Evolutionary conservation across 2,329 filamentous ascomycete genomes (phyloP).

Genomic region (Ophiocordyceps unilateralis): DNA sequence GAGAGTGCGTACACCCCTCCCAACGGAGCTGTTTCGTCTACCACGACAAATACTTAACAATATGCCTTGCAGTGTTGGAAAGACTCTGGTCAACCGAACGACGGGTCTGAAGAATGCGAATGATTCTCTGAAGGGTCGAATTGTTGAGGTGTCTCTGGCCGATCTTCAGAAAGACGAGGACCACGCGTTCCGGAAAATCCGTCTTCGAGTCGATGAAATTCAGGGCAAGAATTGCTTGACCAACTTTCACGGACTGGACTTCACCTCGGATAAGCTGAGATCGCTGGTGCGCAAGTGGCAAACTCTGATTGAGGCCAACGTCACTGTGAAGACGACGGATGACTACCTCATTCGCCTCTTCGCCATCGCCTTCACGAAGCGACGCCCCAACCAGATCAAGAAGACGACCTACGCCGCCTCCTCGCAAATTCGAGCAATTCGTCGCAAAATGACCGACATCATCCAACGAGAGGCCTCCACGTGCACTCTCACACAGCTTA

Average conservation of each 20-base stretch:
- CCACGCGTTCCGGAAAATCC: constrained; percentile 98
- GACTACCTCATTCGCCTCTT: constrained; percentile 99
- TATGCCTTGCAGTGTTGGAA: constrained; percentile 65
- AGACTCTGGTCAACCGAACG: constrained; percentile 98
- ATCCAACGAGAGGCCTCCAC: constrained; percentile 88
- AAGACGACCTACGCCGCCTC: constrained; percentile 98
- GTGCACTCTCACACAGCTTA: constrained; percentile 92
- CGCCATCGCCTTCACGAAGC: constrained; percentile 98
- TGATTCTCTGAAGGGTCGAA: constrained; percentile 95
- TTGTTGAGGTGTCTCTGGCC: constrained; percentile 96
- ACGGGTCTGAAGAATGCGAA: constrained; percentile 99
- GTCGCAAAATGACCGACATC: constrained; percentile 99
- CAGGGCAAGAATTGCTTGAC: constrained; percentile 99
- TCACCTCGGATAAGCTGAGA: constrained; percentile 99
- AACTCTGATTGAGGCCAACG: constrained; percentile 96
- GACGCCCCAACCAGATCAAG: constrained; percentile 98
- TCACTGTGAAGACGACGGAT: constrained; percentile 99
- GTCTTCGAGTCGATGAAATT: constrained; percentile 95
- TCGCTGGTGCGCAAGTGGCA: constrained; percentile 99
- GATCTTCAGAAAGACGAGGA: constrained; percentile 99
- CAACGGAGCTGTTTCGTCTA: neutral
- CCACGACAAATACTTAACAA: neutral
- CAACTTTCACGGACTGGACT: constrained; percentile 99
- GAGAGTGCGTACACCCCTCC: constrained; percentile 60
- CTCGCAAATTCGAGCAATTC: constrained; percentile 93